Evolutionary conservation across 768 basidiomycete species (phyloP), one percentile per base, ranked within the genome.

Genomic region (Trametes sanguinea): DNA sequence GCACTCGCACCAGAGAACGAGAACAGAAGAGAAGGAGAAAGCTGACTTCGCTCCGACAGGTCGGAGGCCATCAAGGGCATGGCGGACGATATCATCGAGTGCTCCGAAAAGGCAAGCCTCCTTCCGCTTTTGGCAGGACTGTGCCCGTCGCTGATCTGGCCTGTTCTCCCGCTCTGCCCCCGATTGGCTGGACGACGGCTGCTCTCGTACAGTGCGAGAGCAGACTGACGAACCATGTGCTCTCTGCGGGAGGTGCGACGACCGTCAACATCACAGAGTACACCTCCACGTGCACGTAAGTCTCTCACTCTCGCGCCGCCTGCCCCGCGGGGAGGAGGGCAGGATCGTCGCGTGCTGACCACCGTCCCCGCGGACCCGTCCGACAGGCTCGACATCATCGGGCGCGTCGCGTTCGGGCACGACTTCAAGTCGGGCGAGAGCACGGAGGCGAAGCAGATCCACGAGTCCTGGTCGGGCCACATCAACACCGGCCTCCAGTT

Each of bases 391-490:
- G 71, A 71, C 57, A 68, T 73, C 60, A 72, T 71, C 48, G 71
- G 72, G 3, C 71, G 72, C 45, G 76, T 79, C 53, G 78, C 69
- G 0, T 79, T 80, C 48, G 76, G 74, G n/a, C 75, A 79, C 68
- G 74, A 78, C 65, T 80, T 80, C 66, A 63, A 69, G 42, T 65
- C 69, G 13, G 76, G 75, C 17, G 59, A 69, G 57, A 69, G 67
- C 52, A 65, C 64, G 6, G 76, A 74, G 32, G 74, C 75, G 11
- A 54, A 64, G 44, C 57, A 60, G 39, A 76, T 77, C 51, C 63
- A 65, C 35, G 62, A 57, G 8, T 65, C 70, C 6, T 74, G 73
- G 74, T 54, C 48, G 51, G 55, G 61, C 63, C 63, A 71, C 56
- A 67, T 69, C 56, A 65, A 65, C 43, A 62, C 48, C 54, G 64